Evolutionary conservation across 306 rosid genomes (phyloP).

Genomic region (Aeschynomene evenia): DNA sequence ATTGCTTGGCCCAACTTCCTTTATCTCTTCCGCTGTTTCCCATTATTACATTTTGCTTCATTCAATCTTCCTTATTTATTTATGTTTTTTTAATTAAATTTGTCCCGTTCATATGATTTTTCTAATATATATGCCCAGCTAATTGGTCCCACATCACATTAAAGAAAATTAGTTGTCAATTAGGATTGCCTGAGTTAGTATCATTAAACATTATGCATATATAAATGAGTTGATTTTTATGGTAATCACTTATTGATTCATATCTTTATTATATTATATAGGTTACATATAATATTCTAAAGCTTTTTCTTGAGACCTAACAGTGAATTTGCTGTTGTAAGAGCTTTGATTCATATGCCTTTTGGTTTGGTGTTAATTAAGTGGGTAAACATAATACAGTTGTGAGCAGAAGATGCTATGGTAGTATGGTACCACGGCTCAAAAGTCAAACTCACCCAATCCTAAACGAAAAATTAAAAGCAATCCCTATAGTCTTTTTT

Average conservation of each 20-base stretch:
- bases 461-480: neutral
- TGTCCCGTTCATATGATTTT: neutral
- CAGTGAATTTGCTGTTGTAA: neutral
- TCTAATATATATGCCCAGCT: neutral
- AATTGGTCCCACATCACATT: neutral
- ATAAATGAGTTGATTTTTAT: no score
- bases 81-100: neutral
- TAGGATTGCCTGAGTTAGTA: neutral
- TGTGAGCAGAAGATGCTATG: neutral
- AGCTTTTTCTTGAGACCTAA: neutral
- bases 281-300: neutral
- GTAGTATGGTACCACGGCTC: neutral
- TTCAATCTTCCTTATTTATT: neutral
- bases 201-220: neutral
- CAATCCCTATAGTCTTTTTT: neutral
- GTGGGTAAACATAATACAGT: neutral
- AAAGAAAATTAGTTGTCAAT: neutral
- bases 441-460: neutral
- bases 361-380: neutral
- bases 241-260: neutral
- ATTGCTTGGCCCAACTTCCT: neutral
- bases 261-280: no score
- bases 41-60: neutral
- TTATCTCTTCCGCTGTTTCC: neutral
- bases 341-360: neutral